Evolutionary conservation across 2,329 filamentous ascomycete genomes (phyloP).

Genomic region (Dothistroma pini): DNA sequence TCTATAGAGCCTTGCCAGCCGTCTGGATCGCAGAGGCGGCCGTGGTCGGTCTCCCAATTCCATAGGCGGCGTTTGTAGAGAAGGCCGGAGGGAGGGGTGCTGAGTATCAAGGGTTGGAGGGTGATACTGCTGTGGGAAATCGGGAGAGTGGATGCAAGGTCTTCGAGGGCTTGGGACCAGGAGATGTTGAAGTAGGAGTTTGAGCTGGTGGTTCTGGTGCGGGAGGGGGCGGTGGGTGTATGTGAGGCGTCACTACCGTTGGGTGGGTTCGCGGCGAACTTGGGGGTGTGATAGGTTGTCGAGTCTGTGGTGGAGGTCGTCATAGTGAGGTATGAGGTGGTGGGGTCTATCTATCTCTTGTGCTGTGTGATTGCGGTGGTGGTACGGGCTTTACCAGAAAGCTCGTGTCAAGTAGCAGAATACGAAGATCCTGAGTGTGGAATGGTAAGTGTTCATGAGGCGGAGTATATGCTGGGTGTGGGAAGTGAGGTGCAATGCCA

Average conservation of each 20-base stretch:
- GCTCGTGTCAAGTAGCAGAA: background rate
- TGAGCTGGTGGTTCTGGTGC: background rate
- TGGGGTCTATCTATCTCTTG: background rate
- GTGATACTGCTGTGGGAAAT: background rate
- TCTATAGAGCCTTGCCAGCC: conserved; percentile 1
- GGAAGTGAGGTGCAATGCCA: background rate
- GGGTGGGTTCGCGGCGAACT: background rate
- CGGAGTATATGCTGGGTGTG: background rate
- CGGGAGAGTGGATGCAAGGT: background rate
- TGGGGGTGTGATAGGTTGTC: background rate
- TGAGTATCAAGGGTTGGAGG: background rate
- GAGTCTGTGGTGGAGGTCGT: background rate
- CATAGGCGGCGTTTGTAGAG: background rate
- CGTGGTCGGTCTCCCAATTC: background rate
- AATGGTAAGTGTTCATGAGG: background rate
- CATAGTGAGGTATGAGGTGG: background rate
- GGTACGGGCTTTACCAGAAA: background rate
- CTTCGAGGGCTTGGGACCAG: background rate
- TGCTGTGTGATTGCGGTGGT: background rate
- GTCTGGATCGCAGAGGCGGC: background rate
- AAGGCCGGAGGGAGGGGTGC: background rate
- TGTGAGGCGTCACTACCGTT: background rate
- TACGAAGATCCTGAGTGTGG: background rate
- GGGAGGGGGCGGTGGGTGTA: background rate
- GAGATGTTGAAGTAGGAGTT: background rate